These are phyloP conservation scores for Linum lewisii DNA, from an alignment of 345 rosid species.

Conservation along the genomic window DNA sequence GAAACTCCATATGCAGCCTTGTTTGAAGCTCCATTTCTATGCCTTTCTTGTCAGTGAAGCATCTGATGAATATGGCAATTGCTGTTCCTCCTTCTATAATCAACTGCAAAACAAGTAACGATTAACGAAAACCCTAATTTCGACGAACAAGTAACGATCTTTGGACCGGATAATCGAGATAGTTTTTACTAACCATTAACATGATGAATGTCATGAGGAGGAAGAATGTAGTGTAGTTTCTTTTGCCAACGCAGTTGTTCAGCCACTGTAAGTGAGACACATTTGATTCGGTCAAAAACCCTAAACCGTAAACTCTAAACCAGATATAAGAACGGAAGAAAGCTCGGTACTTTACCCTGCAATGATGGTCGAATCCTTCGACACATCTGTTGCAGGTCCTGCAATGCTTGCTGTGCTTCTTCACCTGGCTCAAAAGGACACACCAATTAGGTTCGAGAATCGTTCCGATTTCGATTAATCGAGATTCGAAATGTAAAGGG, in stretches of 20 bases:
- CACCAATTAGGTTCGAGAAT: not conserved
- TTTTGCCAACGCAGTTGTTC: constrained; percentile 88
- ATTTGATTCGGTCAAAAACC: too few relatives aligned
- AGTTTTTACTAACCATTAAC: constrained; percentile 57
- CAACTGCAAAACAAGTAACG: constrained; percentile 35
- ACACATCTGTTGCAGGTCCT: constrained; percentile 90
- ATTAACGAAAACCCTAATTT: constrained; percentile 5
- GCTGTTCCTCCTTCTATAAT: constrained; percentile 89
- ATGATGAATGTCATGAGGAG: constrained; percentile 74
- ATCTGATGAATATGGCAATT: constrained; percentile 74
- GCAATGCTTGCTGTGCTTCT: constrained; percentile 91
- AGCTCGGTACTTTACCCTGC: constrained; percentile 46
- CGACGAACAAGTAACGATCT: too few relatives aligned
- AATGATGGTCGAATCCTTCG: constrained; percentile 98
- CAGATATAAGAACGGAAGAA: not conserved
- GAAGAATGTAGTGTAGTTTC: constrained; percentile 79
- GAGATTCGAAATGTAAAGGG: too few relatives aligned
- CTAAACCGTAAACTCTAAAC: not conserved
- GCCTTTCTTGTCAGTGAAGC: constrained; percentile 75
- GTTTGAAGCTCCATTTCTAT: constrained; percentile 60
- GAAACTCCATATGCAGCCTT: constrained; percentile 56
- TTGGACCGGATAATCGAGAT: too few relatives aligned
- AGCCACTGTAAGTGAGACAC: constrained; percentile 86
- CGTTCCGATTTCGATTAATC: not conserved
- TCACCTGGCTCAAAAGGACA: constrained; percentile 44